Evolutionary conservation across 805 yeast species (phyloP), one percentile per base, ranked within the genome.

Genomic region (Pichia nanzhaoensis): DNA sequence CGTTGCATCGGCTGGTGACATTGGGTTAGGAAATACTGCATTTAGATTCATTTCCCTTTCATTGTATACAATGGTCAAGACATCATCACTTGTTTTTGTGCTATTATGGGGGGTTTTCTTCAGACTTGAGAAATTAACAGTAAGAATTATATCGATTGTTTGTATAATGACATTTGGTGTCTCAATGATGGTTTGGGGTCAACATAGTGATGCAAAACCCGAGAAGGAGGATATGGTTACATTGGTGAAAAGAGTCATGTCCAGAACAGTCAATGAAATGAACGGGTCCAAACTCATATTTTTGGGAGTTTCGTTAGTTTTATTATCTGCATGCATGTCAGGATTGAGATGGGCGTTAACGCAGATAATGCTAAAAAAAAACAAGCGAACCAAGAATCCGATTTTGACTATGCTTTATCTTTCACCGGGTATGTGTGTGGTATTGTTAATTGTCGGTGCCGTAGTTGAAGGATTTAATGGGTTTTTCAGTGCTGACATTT

Each of bases 341-440:
- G 99, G 99, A 0, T 67, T 93, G 42, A 75, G 99, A 51, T 93
- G 99, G 99, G 91, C 95, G 1, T 76, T 90, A 50, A 89, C 98
- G 1, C 98, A 93, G 59, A 62, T 93, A 19, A 71, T 91, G 31
- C 67, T 93, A 41, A 82, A 75, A 52, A 72, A 68, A 37, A 80
- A 79, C 51, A 70, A 69, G 22, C 66, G 78, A 43, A 77, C 81
- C 4, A 74, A 75, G 33, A 82, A 90, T 58, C 95, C 99, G 2
- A 78, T 93, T 17, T 71, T 82, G 34, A 87, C 97, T 7, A 89
- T 93, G 36, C 70, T 84, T 53, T 86, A 85, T 58, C 65, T 93
- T 16, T 78, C 96, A 0, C 98, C 99, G 2, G 71, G 84, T 8
- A 91, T 90, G 93, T 79, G 82, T 46, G 40, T 75, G 1, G 66